Evolutionary conservation across 179 eudicot species (phyloP).

Genomic region (Heliamphora pulchella): DNA sequence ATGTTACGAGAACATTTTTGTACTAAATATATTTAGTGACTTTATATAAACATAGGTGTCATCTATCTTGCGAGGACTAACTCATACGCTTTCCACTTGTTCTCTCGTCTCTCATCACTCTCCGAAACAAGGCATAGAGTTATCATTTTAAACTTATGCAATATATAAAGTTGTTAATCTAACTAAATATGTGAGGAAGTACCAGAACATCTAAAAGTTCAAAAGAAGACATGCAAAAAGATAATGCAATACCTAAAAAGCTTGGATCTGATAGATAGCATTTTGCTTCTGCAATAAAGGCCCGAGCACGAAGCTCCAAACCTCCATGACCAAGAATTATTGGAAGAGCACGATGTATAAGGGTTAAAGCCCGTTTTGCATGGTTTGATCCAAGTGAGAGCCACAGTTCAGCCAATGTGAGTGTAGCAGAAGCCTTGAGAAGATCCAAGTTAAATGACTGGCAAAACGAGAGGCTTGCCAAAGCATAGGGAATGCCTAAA

Average conservation of each 20-base stretch:
- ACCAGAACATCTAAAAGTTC: background rate
- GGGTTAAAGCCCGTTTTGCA: slow-evolving; percentile 62
- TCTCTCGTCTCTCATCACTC: background rate
- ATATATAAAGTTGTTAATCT: background rate
- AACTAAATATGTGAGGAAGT: background rate
- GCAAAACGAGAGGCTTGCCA: slow-evolving; percentile 89
- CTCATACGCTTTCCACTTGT: background rate
- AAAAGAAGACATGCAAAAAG: background rate
- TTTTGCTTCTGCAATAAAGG: slow-evolving; percentile 78
- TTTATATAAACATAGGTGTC: background rate
- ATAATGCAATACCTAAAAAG: slow-evolving; percentile 52
- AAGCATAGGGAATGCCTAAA: slow-evolving; percentile 84
- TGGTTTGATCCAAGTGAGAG: slow-evolving; percentile 80
- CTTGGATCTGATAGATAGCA: slow-evolving; percentile 70
- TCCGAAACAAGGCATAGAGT: background rate
- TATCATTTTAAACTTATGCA: background rate
- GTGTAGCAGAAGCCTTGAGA: slow-evolving; percentile 86
- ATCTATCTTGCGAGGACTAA: background rate
- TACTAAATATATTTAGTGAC: background rate
- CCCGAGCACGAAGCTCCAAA: slow-evolving; percentile 87
- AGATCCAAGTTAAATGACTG: slow-evolving; percentile 93
- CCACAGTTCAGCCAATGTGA: slow-evolving; percentile 84
- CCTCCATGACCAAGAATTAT: slow-evolving; percentile 94
- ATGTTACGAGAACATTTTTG: background rate
- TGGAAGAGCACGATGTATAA: slow-evolving; percentile 72